Evolutionary conservation across 441 rosid genomes (phyloP).

Genomic region (Aleurites moluccanus): DNA sequence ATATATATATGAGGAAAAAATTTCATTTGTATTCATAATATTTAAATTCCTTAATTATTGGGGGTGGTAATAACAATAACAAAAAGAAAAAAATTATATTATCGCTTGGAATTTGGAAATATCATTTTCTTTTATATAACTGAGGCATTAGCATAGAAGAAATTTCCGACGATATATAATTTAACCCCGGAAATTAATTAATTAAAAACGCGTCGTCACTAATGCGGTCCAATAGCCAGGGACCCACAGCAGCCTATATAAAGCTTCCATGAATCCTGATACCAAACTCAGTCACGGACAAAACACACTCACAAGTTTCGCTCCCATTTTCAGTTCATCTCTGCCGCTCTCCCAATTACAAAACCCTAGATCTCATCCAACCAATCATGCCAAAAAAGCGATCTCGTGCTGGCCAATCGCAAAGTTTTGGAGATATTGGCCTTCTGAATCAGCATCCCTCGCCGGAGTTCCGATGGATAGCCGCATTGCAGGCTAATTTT

Average conservation of each 20-base stretch:
- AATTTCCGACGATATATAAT: neutral
- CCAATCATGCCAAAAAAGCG: slow-evolving; percentile 16
- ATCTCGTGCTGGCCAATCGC: slow-evolving; percentile 1
- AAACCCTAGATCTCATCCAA: slow-evolving; percentile 9
- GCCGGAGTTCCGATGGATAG: neutral
- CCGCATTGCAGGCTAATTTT: neutral
- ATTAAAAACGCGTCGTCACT: neutral
- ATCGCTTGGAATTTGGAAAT: too few species aligned
- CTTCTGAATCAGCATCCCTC: neutral
- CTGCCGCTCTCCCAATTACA: neutral
- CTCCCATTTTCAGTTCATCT: neutral
- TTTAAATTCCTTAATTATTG: too few species aligned
- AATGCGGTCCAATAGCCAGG: neutral
- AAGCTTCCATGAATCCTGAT: neutral
- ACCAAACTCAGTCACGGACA: neutral
- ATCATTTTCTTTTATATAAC: too few species aligned
- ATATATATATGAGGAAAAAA: too few species aligned
- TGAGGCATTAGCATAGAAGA: too few species aligned
- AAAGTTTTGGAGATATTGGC: neutral
- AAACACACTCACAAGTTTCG: neutral
- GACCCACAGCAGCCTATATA: slow-evolving; percentile 27
- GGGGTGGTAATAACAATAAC: too few species aligned
- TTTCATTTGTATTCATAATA: too few species aligned
- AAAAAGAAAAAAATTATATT: too few species aligned
- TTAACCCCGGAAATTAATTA: neutral